Percentiles rank a stretch among this genome's conserved stretches.
phyloP scores from a whole-genome alignment of 1,284 basidiomycete species.

The Boletellus dicymbophilus region DNA sequence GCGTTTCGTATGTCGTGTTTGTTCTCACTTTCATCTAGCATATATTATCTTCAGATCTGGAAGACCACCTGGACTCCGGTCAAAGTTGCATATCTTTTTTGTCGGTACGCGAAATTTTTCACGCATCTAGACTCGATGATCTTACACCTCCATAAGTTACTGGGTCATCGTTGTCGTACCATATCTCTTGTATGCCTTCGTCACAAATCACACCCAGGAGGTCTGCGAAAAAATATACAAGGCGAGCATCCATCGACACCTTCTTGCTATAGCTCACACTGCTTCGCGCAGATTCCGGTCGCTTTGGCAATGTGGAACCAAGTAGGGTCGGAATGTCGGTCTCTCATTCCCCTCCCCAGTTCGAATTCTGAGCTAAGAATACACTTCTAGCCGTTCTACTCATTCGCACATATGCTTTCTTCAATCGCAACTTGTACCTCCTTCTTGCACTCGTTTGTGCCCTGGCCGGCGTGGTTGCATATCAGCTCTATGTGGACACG shows the following conservation, averaged over 20 bases:
- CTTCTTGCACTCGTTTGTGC: slow-evolving; percentile 61
- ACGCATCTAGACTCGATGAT: background rate
- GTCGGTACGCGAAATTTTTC: slow-evolving; percentile 50
- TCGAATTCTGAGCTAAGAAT: slow-evolving; percentile 17
- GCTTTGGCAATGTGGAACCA: slow-evolving; percentile 84
- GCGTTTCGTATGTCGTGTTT: slow-evolving; percentile 55
- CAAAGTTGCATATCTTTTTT: slow-evolving; percentile 78
- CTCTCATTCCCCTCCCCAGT: slow-evolving; percentile 1
- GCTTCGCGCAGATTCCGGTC: slow-evolving; percentile 59
- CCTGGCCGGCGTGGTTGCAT: slow-evolving; percentile 68
- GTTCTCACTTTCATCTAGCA: slow-evolving; percentile 10
- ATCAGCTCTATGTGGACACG: slow-evolving; percentile 76
- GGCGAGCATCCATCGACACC: slow-evolving; percentile 36
- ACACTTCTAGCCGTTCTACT: slow-evolving; percentile 60
- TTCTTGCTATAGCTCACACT: slow-evolving; percentile 6
- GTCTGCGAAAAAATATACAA: slow-evolving; percentile 68
- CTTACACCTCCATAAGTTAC: slow-evolving; percentile 45
- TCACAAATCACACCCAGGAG: slow-evolving; percentile 59
- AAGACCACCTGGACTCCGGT: slow-evolving; percentile 79
- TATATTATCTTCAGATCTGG: slow-evolving; percentile 56
- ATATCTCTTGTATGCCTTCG: slow-evolving; percentile 72
- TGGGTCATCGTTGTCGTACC: slow-evolving; percentile 79
- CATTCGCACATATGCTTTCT: slow-evolving; percentile 82
- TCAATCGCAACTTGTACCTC: slow-evolving; percentile 71
- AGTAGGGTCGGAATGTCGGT: slow-evolving; percentile 72